These are phyloP conservation scores for Plasmodium malariae DNA, from an alignment of 169 alveolate genomes.

Conservation along the genomic window DNA sequence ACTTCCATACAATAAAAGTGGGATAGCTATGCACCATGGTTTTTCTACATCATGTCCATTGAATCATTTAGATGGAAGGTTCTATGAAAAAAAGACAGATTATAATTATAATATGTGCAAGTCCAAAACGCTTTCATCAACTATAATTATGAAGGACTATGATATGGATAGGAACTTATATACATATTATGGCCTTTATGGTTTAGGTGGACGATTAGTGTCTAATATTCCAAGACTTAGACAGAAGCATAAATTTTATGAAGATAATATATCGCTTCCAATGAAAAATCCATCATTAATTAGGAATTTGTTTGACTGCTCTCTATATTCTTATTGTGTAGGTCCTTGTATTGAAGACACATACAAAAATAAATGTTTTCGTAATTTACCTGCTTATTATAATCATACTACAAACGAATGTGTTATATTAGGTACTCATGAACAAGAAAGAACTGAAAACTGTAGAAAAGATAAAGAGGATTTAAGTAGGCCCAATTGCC, in stretches of 20 bases:
- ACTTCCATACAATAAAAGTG: slow-evolving; percentile 59
- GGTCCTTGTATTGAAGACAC: slow-evolving; percentile 62
- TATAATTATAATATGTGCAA: slow-evolving; percentile 72
- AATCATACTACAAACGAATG: slow-evolving; percentile 70
- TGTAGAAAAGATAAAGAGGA: slow-evolving; percentile 39
- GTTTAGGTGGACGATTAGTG: slow-evolving; percentile 64
- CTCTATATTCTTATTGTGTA: slow-evolving; percentile 59
- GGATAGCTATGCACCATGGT: slow-evolving; percentile 74
- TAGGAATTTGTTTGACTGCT: slow-evolving; percentile 59
- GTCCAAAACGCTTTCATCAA: neutral
- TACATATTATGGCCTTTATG: slow-evolving; percentile 56
- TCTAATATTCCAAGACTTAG: neutral
- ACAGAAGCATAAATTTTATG: neutral
- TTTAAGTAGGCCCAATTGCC: slow-evolving; percentile 43
- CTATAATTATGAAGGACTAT: slow-evolving; percentile 14
- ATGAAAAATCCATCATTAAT: slow-evolving; percentile 48
- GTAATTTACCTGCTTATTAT: slow-evolving; percentile 66
- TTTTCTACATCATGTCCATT: slow-evolving; percentile 6
- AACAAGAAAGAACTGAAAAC: slow-evolving; percentile 31
- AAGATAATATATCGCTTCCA: slow-evolving; percentile 45
- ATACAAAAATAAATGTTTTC: slow-evolving; percentile 44
- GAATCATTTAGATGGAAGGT: neutral
- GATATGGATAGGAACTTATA: neutral
- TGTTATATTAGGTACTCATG: slow-evolving; percentile 71
- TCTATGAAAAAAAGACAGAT: slow-evolving; percentile 17